Percentiles rank a stretch among this genome's conserved stretches.
Evolutionary conservation across 768 basidiomycete genomes (phyloP).

Genomic region (Leucocoprinus leucothites): DNA sequence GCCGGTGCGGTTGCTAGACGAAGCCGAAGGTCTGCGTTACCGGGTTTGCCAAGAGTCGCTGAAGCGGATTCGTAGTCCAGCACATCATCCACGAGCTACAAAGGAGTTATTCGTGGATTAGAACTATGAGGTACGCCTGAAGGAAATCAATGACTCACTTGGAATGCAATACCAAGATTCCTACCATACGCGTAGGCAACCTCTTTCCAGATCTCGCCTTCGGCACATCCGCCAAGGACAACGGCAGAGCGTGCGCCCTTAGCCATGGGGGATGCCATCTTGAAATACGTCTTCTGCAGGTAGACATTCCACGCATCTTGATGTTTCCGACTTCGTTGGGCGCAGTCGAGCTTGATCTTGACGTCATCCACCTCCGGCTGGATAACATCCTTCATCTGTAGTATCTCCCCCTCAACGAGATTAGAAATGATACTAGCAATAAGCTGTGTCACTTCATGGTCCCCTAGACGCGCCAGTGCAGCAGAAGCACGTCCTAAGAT

Average conservation of each 20-base stretch:
- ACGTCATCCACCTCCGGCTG: constrained; percentile 27
- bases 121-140: not conserved
- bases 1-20: constrained; percentile 93
- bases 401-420: constrained; percentile 89
- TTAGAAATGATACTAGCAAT: constrained; percentile 82
- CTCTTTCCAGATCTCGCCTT: no score
- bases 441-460: no score
- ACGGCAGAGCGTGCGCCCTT: no score
- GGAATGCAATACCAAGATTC: no score
- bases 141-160: constrained; percentile 51
- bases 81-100: constrained; percentile 91
- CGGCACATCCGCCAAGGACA: no score
- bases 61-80: constrained; percentile 87
- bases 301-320: constrained; percentile 72
- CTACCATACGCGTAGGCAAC: no score
- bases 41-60: constrained; percentile 83
- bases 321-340: constrained; percentile 20
- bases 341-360: constrained; percentile 13
- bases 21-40: constrained; percentile 78
- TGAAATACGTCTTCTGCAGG: constrained; percentile 90
- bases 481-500: no score
- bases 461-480: no score
- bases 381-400: constrained; percentile 69
- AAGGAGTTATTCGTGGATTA: not conserved
- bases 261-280: no score